Evolutionary conservation across 2,329 filamentous ascomycete species (phyloP).

Genomic region (Nemania diffusa): DNA sequence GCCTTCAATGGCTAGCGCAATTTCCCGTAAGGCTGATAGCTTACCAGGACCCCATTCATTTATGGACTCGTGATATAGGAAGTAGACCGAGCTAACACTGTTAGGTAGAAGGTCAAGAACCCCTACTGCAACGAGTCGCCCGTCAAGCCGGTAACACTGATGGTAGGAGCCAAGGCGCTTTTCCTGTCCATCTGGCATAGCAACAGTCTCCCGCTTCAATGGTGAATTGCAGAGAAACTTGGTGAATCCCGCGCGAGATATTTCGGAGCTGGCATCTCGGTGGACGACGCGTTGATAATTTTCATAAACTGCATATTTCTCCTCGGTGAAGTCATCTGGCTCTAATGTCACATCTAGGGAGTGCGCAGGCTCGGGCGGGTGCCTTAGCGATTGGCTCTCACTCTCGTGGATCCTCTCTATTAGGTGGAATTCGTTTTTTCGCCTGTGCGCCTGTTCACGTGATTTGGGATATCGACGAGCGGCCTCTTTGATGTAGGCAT

Average conservation of each 20-base stretch:
- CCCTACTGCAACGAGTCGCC: conserved; percentile 77
- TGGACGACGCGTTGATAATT: conserved; percentile 82
- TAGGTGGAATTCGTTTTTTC: conserved; percentile 75
- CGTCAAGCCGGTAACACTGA: conserved; percentile 83
- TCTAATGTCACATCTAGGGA: conserved; percentile 76
- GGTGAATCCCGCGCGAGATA: conserved; percentile 70
- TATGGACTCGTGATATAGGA: conserved; percentile 81
- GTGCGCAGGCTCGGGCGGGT: conserved; percentile 73
- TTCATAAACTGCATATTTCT: conserved; percentile 78
- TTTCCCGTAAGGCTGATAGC: conserved; percentile 78
- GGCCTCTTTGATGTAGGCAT: conserved; percentile 72
- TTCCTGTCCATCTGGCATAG: conserved; percentile 60
- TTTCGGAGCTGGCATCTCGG: conserved; percentile 69
- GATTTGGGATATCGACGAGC: conserved; percentile 73
- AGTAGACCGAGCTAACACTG: conserved; percentile 84
- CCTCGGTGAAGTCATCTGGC: conserved; percentile 74
- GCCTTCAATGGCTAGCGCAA: conserved; percentile 73
- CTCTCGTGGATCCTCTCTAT: conserved; percentile 74
- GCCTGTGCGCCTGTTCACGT: conserved; percentile 71
- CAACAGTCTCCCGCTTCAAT: conserved; percentile 59
- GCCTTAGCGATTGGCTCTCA: conserved; percentile 65
- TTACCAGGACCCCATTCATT: conserved; percentile 78
- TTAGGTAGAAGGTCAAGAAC: conserved; percentile 81
- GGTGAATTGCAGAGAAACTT: conserved; percentile 81
- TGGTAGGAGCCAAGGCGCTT: conserved; percentile 77